Evolutionary conservation across 345 rosid species (phyloP).

Genomic region (Orychophragmus violaceus): DNA sequence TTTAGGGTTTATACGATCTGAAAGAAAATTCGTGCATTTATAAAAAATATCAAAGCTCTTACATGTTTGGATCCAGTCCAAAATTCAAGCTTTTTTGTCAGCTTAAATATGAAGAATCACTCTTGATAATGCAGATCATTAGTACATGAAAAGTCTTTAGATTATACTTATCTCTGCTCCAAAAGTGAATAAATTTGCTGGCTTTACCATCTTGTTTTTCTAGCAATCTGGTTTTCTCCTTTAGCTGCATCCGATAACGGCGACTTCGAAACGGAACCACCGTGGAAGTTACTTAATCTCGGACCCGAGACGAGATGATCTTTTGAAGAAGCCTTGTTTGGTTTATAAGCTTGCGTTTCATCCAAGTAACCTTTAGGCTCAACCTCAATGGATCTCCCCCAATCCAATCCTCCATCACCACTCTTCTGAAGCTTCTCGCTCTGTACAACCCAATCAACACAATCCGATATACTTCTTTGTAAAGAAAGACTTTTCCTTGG

Average conservation of each 20-base stretch:
- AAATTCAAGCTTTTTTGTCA: not conserved
- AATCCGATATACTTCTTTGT: constrained; percentile 81
- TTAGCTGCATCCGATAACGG: constrained; percentile 48
- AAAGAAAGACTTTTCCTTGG: constrained; percentile 58
- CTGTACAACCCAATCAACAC: constrained; percentile 62
- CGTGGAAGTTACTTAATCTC: constrained; percentile 42
- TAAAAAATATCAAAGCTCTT: constrained; percentile 8
- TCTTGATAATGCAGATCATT: constrained; percentile 6
- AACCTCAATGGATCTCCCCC: constrained; percentile 49
- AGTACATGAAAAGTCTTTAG: constrained; percentile 6
- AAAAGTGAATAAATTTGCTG: not conserved
- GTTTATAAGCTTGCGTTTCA: constrained; percentile 62
- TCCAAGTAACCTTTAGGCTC: constrained; percentile 49
- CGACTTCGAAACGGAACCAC: constrained; percentile 46
- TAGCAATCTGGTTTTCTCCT: constrained; percentile 43
- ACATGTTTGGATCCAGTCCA: constrained; percentile 20
- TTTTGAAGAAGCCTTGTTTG: constrained; percentile 55
- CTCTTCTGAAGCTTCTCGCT: constrained; percentile 44
- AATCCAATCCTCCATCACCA: constrained; percentile 46
- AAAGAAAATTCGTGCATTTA: not conserved
- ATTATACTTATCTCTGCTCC: constrained; percentile 17
- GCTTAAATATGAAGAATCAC: constrained; percentile 13
- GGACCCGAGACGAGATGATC: constrained; percentile 54
- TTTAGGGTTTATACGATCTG: not conserved
- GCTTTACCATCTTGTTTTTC: constrained; percentile 59